Conservation (phyloP, 2,329 filamentous ascomycete genomes). For the Talaromyces sp. region DNA sequence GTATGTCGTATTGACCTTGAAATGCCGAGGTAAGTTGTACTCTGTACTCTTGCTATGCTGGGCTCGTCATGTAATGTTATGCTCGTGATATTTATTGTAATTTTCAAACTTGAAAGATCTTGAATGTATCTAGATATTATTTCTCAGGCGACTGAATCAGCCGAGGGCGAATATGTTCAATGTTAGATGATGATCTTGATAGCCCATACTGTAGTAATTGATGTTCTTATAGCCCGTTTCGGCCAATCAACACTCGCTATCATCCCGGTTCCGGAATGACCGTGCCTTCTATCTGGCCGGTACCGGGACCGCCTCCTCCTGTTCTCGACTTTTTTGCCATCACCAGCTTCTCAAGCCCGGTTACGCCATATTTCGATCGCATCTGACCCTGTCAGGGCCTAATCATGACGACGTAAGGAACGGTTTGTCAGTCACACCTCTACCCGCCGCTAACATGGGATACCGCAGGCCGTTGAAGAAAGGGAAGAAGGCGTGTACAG, state of each 20-base stretch:
- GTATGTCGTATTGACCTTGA: neutral
- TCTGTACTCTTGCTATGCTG: neutral
- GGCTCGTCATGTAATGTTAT: neutral
- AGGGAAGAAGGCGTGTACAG: conserved; percentile 47
- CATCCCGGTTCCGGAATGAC: neutral
- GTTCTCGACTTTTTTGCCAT: neutral
- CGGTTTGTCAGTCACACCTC: neutral
- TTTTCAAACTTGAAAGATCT: neutral
- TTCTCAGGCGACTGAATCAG: neutral
- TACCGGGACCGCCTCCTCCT: neutral
- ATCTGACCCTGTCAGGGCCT: neutral
- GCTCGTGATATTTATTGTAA: neutral
- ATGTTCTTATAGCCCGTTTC: neutral
- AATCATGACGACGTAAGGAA: conserved; percentile 17
- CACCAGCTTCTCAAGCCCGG: neutral
- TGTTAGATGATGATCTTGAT: neutral
- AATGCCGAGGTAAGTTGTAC: neutral
- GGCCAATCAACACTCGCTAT: neutral
- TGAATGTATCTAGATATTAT: neutral
- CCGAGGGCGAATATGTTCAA: neutral
- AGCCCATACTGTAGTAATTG: neutral
- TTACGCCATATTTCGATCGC: neutral
- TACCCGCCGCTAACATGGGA: conserved; percentile 15
- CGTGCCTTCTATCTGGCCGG: neutral
- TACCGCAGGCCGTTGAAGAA: conserved; percentile 25